Evolutionary conservation across 148 eudicot genomes (phyloP).

Genomic region (Pouteria glomerata): DNA sequence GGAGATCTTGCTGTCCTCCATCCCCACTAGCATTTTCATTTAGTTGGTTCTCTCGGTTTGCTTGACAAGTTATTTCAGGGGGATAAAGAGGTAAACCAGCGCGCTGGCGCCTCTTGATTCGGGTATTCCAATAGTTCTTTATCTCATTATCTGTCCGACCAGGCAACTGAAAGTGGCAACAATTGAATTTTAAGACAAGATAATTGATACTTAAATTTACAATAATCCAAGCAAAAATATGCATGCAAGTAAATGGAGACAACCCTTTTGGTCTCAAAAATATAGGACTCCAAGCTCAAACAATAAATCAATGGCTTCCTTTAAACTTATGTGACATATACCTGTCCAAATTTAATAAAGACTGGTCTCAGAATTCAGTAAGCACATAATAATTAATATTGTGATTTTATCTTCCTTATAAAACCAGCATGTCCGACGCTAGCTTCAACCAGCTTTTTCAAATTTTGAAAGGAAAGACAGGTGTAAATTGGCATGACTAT

Average conservation of each 20-base stretch:
- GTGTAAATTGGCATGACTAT: no score
- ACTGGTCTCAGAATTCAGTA: background rate
- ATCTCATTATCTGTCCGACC: constrained; percentile 31
- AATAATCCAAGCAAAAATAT: background rate
- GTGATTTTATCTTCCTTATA: background rate
- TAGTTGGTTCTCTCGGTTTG: constrained; percentile 16
- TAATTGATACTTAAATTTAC: background rate
- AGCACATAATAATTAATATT: background rate
- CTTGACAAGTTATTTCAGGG: constrained; percentile 22
- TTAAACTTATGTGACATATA: background rate
- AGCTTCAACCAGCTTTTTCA: no score
- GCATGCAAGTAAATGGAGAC: background rate
- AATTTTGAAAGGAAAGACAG: no score
- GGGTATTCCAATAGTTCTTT: constrained; percentile 28
- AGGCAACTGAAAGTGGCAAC: constrained; percentile 19
- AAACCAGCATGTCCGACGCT: no score
- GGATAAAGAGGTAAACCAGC: constrained; percentile 32
- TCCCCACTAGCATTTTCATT: constrained; percentile 8
- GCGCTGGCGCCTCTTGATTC: constrained; percentile 27
- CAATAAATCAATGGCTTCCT: background rate
- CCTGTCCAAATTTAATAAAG: background rate
- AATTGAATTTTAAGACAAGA: background rate
- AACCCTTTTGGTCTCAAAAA: background rate
- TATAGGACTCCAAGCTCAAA: background rate
- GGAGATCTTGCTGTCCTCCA: constrained; percentile 7